These are phyloP conservation scores for Clathrospora elynae DNA, from an alignment of 2,329 filamentous ascomycete species.

Conservation along the genomic window DNA sequence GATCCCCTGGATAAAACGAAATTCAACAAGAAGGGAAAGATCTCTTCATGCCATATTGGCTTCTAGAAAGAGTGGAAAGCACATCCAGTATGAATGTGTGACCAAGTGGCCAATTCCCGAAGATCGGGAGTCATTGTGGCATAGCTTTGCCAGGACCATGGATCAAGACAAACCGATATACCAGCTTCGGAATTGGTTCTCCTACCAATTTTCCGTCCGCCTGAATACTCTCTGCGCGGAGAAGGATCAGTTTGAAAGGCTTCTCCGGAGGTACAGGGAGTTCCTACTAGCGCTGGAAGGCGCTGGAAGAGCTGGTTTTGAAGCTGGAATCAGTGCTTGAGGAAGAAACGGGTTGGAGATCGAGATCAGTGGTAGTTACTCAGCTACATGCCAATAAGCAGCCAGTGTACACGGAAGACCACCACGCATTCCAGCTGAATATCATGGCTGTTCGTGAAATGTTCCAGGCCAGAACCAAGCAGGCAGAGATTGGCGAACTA, in stretches of 20 bases:
- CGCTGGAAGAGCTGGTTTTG: not conserved
- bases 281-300: too few species aligned
- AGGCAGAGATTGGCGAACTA: not conserved
- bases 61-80: conserved; percentile 3
- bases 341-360: not conserved
- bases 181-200: conserved; percentile 8
- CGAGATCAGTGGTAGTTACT: too few species aligned
- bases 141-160: not conserved
- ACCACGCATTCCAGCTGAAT: not conserved
- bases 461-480: not conserved
- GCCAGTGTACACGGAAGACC: not conserved
- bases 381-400: too few species aligned
- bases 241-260: not conserved
- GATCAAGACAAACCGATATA: not conserved
- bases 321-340: not conserved
- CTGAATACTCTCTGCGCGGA: not conserved
- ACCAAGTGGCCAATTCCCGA: not conserved
- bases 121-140: not conserved
- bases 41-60: not conserved
- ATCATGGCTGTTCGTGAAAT: not conserved
- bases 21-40: not conserved
- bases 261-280: not conserved
- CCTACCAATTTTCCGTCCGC: not conserved
- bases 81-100: conserved; percentile 1
- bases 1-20: conserved; percentile 1